phyloP scores from a whole-genome alignment of 805 yeast genomes.

The Spathaspora gorwiae region DNA sequence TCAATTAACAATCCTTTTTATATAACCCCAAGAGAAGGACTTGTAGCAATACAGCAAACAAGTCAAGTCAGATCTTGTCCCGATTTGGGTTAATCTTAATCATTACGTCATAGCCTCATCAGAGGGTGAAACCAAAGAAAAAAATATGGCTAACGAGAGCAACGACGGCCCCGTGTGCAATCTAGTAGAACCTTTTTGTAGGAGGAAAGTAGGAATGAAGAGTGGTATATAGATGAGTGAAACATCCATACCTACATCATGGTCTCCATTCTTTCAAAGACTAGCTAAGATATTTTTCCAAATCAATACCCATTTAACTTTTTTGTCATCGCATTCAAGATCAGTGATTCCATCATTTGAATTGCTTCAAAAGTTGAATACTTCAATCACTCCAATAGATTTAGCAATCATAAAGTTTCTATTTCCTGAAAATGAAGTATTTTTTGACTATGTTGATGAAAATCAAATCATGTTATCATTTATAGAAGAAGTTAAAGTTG shows the following conservation, averaged over 20 bases:
- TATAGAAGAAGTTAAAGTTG: constrained; percentile 39
- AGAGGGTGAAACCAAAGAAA: too few relatives aligned
- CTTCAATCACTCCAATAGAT: constrained; percentile 42
- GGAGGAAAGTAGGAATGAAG: too few relatives aligned
- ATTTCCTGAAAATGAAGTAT: constrained; percentile 64
- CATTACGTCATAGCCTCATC: too few relatives aligned
- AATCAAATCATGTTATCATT: constrained; percentile 50
- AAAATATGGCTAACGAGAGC: too few relatives aligned
- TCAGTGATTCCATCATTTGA: constrained; percentile 27
- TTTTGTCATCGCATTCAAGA: constrained; percentile 33
- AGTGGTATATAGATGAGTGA: background rate
- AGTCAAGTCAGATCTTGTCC: too few relatives aligned
- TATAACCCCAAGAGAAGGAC: too few relatives aligned
- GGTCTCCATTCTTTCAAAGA: constrained; percentile 12
- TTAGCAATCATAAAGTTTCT: constrained; percentile 59
- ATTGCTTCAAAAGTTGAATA: constrained; percentile 27
- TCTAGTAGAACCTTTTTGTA: too few relatives aligned
- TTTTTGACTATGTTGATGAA: constrained; percentile 71
- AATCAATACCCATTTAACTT: constrained; percentile 38
- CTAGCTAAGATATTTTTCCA: constrained; percentile 17
- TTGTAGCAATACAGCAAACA: too few relatives aligned
- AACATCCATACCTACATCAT: constrained; percentile 1
- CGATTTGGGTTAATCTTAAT: too few relatives aligned
- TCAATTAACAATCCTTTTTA: too few relatives aligned
- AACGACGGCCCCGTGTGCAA: too few relatives aligned